These are phyloP conservation scores for Euphrasia arctica DNA, from an alignment of 305 asterid species.

Conservation along the genomic window DNA sequence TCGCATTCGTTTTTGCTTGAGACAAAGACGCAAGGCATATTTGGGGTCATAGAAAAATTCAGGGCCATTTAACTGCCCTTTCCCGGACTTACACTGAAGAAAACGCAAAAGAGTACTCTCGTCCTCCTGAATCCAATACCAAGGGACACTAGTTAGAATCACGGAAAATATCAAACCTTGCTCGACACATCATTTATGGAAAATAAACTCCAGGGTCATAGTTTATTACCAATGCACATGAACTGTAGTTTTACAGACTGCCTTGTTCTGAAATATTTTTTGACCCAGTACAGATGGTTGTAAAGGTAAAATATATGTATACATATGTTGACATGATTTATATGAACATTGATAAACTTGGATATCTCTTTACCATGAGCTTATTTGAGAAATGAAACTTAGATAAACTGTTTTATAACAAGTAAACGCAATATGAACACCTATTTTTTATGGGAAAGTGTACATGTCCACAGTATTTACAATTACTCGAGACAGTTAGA, in stretches of 20 bases:
- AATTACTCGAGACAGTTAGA: too few relatives aligned
- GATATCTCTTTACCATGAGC: neutral
- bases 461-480: too few relatives aligned
- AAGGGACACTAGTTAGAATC: constrained; percentile 25
- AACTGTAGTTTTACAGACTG: constrained; percentile 14
- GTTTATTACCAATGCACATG: neutral
- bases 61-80: constrained; percentile 70
- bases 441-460: neutral
- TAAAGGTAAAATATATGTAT: neutral
- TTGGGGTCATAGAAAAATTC: constrained; percentile 96
- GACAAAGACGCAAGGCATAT: constrained; percentile 93
- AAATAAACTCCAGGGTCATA: too few relatives aligned
- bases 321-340: too few relatives aligned
- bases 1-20: constrained; percentile 86
- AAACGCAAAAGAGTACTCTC: constrained; percentile 96
- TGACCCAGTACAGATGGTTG: constrained; percentile 17
- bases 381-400: constrained; percentile 3
- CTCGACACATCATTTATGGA: neutral
- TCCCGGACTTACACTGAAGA: constrained; percentile 91
- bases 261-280: neutral
- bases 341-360: too few relatives aligned
- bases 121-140: constrained; percentile 58
- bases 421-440: too few relatives aligned
- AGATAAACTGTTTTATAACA: too few relatives aligned
- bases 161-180: constrained; percentile 16